Base-by-base conservation (phyloP, 2,329 filamentous ascomycete species). In the Teratosphaeria epicoccoides region DNA sequence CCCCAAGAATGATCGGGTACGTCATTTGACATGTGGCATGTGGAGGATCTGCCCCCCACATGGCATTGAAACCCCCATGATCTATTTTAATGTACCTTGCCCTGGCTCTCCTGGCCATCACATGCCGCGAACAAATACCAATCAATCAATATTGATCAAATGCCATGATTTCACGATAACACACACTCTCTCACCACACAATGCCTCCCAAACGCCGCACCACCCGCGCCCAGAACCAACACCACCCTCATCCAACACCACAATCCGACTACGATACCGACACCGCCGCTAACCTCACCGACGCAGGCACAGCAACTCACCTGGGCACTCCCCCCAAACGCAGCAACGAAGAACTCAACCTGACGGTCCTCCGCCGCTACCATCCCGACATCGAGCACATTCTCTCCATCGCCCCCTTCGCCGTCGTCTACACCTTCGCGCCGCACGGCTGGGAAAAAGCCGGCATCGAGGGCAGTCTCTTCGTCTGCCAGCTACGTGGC, bases 261-360 rank as follows among this genome's bases (percentile, higher is more conserved):
- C 51, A 59, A 49, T 80, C 74, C 58, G 78, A 73, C 72, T 80
- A 70, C 66, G 76, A 79, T 55, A 76, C 72, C 17, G 74, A 78
- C 62, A 68, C 67, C 12, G 64, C 66, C 51, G 59, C 24, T 11
- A 64, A 25, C n/a, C 51, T 47, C 60, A 50, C 66, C 68, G 48
- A 52, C 12, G 10, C 33, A 20, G 25, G 17, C 3, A 61, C 68
- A 23, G 54, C 62, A 65, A 25, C 55, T 54, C 12, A 55, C n/a
- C 59, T 67, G 47, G 68, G 70, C 24, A 67, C 69, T 24, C 73
- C 74, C 43, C 73, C 75, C 50, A 67, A 72, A 29, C 83, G 87
- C 58, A 84, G 84, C 56, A 93, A 90, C 68, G 86, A 85, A 51
- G 85, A 94, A 59, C 83, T 97, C 64, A 97, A 97, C 73, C 77